Evolutionary conservation across 257 asterid genomes (phyloP), one percentile per base, ranked within the genome.

Genomic region (Striga asiatica): DNA sequence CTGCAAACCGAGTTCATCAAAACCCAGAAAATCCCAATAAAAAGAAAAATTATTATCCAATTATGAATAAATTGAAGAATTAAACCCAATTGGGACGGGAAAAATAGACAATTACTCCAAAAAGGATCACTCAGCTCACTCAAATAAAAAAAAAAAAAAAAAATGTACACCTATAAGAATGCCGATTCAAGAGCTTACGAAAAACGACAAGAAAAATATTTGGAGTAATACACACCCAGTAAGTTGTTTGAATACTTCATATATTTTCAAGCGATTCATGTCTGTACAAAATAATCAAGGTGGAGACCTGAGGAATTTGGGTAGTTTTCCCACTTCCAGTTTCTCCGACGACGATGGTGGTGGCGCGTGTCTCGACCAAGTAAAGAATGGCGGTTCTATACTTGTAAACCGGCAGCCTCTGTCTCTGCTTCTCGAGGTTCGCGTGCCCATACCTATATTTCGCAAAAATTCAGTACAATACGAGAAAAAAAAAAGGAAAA

Each of bases 281-380:
- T n/a, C n/a, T n/a, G n/a, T n/a, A n/a, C n/a, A n/a, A n/a, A n/a
- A n/a, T 38, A 38, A 34, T 34, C 3, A 8, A 34, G 3, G n/a
- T 34, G 13, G 27, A 25, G 27, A 87, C 98, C 96, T 87, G 97
- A 39, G 98, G 97, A 63, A 92, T 92, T 77, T 92, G 98, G 46
- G 98, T 92, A 52, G 97, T 92, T 72, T 92, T 92, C 1, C 98
- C 98, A 51, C 95, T 82, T 27, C 97, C 97, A 0, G 98, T 92
- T 73, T 92, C 98, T 37, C 98, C 98, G 11, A 92, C 98, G 31
- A 92, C 58, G 58, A 87, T 81, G 50, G 97, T 82, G 11, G 98
- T 87, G 63, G 91, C 85, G 71, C 82, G 97, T 29, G 74, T 80
- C 79, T 92, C 95, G 39, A 92, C 97, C 51, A 81, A 64, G 64